phyloP scores from a whole-genome alignment of 106 monocot genomes.

The Allium cepa region DNA sequence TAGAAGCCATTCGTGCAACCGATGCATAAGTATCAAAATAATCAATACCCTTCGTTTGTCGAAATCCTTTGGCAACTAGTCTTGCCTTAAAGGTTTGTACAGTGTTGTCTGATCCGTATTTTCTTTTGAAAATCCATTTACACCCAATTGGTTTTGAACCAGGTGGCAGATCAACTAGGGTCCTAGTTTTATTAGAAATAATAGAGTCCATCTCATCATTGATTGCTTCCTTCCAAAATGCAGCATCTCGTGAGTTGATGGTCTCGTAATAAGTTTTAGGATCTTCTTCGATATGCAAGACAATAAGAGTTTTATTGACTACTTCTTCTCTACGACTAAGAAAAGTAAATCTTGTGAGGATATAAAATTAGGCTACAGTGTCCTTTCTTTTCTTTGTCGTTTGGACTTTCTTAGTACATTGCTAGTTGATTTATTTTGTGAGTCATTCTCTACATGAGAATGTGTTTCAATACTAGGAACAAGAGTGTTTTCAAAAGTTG shows the following conservation, averaged over 20 bases:
- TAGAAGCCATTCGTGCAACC: background rate
- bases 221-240: constrained; percentile 1
- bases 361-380: background rate
- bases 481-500: background rate
- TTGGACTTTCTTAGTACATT: background rate
- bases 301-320: background rate
- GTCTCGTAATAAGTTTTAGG: background rate
- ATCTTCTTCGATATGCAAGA: background rate
- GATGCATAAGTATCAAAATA: background rate
- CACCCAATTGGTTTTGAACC: background rate
- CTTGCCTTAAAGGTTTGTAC: background rate
- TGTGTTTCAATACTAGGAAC: no score
- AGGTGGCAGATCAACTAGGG: background rate
- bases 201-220: constrained; percentile 3
- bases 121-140: constrained; percentile 6
- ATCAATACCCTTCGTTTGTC: background rate
- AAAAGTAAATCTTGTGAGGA: background rate
- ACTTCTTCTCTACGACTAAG: background rate
- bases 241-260: background rate
- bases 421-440: background rate
- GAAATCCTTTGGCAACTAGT: background rate
- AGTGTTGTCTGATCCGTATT: background rate
- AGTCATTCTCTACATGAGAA: no score
- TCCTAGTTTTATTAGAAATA: background rate
- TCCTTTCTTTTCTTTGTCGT: background rate